Evolutionary conservation across 2,329 filamentous ascomycete genomes (phyloP).

Genomic region (Pseudophaeomoniella oleicola): DNA sequence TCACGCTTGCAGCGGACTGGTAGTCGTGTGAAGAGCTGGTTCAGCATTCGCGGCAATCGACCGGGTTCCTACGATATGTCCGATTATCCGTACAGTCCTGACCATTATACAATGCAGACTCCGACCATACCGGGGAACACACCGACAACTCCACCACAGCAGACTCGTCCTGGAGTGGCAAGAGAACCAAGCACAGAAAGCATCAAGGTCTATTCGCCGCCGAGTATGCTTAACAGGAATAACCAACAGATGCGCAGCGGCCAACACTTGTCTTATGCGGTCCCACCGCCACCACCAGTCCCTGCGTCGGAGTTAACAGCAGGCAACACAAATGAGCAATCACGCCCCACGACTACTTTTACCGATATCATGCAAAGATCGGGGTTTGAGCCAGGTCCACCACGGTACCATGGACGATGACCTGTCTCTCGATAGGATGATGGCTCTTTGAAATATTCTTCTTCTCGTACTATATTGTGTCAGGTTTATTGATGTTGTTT

Average conservation of each 20-base stretch:
- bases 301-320: conserved; percentile 12
- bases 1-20: conserved; percentile 21
- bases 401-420: neutral
- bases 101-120: conserved; percentile 12
- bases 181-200: conserved; percentile 24
- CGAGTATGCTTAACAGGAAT: conserved; percentile 13
- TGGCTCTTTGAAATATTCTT: too few relatives aligned
- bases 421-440: too few relatives aligned
- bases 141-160: conserved; percentile 6
- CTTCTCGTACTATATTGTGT: too few relatives aligned
- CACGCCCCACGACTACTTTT: conserved; percentile 20
- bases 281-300: neutral
- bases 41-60: conserved; percentile 10
- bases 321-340: conserved; percentile 4
- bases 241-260: neutral
- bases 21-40: conserved; percentile 22
- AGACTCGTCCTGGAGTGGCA: conserved; percentile 4
- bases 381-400: conserved; percentile 14
- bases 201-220: conserved; percentile 31
- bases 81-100: neutral
- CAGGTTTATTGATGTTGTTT: too few relatives aligned
- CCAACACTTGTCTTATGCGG: neutral
- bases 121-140: conserved; percentile 4
- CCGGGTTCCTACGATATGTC: conserved; percentile 8
- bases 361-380: conserved; percentile 22